Conservation (phyloP, 2,329 filamentous ascomycete species). For the Thermothelomyces thermophilus region DNA sequence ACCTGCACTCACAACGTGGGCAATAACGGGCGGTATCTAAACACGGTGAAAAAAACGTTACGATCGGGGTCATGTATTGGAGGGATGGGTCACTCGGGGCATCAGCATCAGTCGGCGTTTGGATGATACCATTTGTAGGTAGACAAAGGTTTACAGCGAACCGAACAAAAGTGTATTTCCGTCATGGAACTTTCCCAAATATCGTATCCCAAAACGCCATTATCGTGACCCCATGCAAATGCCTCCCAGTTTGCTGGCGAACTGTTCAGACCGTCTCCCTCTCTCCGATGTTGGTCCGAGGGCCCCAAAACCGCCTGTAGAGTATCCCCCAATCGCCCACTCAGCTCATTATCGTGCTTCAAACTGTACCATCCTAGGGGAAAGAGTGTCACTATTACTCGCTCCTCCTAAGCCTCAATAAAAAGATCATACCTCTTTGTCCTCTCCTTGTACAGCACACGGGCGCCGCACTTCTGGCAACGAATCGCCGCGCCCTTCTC, state of each 20-base stretch:
- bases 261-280: background rate
- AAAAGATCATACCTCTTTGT: slow-evolving; percentile 74
- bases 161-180: slow-evolving; percentile 1
- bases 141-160: slow-evolving; percentile 1
- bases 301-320: background rate
- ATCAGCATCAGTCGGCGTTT: slow-evolving; percentile 26
- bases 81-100: background rate
- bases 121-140: slow-evolving; percentile 23
- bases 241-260: background rate
- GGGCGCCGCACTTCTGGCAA: slow-evolving; percentile 89
- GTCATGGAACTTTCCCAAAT: background rate
- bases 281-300: background rate
- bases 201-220: slow-evolving; percentile 1
- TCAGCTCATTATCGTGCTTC: slow-evolving; percentile 64
- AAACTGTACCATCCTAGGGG: slow-evolving; percentile 88
- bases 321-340: background rate
- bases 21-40: too few relatives aligned
- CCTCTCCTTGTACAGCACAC: slow-evolving; percentile 94
- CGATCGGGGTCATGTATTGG: background rate
- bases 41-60: background rate
- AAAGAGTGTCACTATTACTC: slow-evolving; percentile 18
- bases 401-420: too few relatives aligned
- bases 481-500: slow-evolving; percentile 74
- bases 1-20: slow-evolving; percentile 40
- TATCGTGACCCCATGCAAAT: background rate